Percentiles rank a stretch among this genome's conserved stretches.
Conservation (phyloP, 1,139 yeast species). For the Hansenula lynferdii region DNA sequence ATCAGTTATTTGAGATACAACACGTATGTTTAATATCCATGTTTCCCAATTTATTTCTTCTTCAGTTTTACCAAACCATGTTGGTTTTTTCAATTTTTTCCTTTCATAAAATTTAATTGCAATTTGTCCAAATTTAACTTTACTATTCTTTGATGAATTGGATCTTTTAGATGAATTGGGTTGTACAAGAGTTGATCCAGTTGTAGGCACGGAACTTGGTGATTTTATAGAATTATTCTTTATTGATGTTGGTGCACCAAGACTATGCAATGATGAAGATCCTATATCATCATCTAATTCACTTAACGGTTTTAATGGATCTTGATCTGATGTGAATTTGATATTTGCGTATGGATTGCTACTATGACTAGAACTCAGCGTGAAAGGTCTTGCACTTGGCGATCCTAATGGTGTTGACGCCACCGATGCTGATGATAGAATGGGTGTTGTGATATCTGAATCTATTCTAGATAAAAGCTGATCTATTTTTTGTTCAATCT, state of each 20-base stretch:
- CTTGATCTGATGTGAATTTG: constrained; percentile 11
- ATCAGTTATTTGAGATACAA: constrained; percentile 18
- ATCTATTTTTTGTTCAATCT: constrained; percentile 24
- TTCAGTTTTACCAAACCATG: constrained; percentile 36
- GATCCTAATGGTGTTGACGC: constrained; percentile 19
- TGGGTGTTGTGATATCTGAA: constrained; percentile 14
- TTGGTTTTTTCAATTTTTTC: constrained; percentile 25
- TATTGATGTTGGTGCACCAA: neutral
- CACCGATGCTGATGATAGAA: constrained; percentile 11
- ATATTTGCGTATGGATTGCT: constrained; percentile 4
- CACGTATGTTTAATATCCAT: constrained; percentile 37
- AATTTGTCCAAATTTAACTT: constrained; percentile 22
- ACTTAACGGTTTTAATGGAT: neutral
- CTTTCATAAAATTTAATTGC: constrained; percentile 31
- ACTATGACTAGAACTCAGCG: neutral
- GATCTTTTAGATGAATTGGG: constrained; percentile 3
- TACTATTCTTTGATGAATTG: constrained; percentile 2
- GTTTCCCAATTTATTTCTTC: constrained; percentile 44
- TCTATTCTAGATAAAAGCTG: constrained; percentile 20
- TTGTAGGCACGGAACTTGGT: constrained; percentile 4
- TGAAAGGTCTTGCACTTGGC: constrained; percentile 12
- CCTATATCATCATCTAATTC: neutral
- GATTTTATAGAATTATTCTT: constrained; percentile 6
- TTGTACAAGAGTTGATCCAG: neutral
- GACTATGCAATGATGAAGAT: constrained; percentile 7